Base-by-base conservation (phyloP, 805 yeast genomes). In the Tetrapisispora taiwanensis region DNA sequence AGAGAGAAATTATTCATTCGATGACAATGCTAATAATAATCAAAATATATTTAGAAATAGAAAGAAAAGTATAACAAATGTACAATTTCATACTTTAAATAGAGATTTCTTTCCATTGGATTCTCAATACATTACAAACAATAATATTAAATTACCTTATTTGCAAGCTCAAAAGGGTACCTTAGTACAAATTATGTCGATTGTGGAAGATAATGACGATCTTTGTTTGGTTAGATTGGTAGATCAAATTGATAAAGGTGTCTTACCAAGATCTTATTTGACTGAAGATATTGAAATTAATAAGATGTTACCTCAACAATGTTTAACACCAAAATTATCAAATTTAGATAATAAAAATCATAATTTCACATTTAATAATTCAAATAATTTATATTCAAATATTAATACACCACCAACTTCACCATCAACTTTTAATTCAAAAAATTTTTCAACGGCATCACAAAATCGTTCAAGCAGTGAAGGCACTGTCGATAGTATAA, bases 341-440 rank as follows among this genome's bases (percentile, higher is more conserved):
- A 26, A 37, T 17, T 28, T 28, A 12, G 40, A 37, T 12, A 33
- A 37, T 12, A 37, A 26, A 12, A 15, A 2, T 15, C 22, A 15
- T 4, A 1, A 18, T 37, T 28, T 27, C 5, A 12, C 22, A 17
- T 17, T 17, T 9, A 37, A 26, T 10, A 37, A 9, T 6, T 7
- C 40, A 18, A 17, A 37, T 18, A 7, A 15, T 10, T 37, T 28
- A 28, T 7, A 42, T 17, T 20, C 42, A 12, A 13, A 8, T 7
- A 46, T 43, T 12, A 31, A 48, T n/a, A 46, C 52, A 3, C 56
- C 56, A 7, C 53, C 55, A 26, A 50, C 55, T 1, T 51, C 56
- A 4, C 56, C 56, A 17, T 51, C 53, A 3, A 50, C 56, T 10
- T 35, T 53, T 3, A 34, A 42, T 7, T 53, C 56, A 12, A 42